phyloP scores from a whole-genome alignment of 176 grass and related monocot genomes.

The Eragrostis nindensis region DNA sequence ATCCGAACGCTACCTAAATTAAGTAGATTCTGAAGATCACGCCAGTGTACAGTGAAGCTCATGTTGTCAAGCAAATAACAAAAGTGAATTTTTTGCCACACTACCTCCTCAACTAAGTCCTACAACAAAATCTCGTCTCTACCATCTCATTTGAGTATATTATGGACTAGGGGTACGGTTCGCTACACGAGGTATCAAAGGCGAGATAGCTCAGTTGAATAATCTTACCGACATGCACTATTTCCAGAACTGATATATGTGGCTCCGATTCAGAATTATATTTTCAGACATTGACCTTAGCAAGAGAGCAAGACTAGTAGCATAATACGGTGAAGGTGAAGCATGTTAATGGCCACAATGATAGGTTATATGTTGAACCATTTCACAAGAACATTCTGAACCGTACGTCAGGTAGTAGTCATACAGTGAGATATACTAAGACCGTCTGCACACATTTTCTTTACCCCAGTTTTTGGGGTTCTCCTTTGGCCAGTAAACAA shows the following conservation, averaged over 20 bases:
- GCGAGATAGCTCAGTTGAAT: neutral
- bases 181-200: too few species aligned
- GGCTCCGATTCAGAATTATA: too few species aligned
- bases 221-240: too few species aligned
- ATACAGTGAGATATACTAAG: slow-evolving; percentile 11
- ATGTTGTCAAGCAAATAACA: too few species aligned
- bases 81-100: too few species aligned
- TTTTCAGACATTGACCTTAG: neutral
- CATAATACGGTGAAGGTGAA: neutral
- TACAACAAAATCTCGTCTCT: neutral
- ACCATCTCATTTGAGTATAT: neutral
- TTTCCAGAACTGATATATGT: too few species aligned
- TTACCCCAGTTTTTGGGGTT: slow-evolving; percentile 8
- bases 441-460: neutral
- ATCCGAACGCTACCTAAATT: too few species aligned
- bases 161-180: too few species aligned
- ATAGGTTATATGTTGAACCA: neutral
- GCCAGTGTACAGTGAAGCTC: too few species aligned
- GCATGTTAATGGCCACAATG: neutral
- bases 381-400: neutral
- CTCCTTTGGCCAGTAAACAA: neutral
- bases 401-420: neutral
- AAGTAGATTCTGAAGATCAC: too few species aligned
- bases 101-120: neutral
- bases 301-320: neutral